phyloP scores from a whole-genome alignment of 176 grass and related monocot genomes.

The Oryza brachyantha region DNA sequence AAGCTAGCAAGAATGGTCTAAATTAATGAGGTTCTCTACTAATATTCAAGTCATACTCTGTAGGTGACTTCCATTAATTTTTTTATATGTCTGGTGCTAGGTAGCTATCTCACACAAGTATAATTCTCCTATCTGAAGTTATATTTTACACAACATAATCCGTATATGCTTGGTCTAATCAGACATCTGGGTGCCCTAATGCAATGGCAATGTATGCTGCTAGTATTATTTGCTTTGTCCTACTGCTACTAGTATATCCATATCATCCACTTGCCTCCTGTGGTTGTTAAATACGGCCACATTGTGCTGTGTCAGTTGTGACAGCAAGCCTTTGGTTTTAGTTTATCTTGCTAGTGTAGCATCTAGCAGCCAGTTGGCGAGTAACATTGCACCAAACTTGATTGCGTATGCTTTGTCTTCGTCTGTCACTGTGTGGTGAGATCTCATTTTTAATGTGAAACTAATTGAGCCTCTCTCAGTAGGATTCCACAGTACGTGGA shows the following conservation, averaged over 20 bases:
- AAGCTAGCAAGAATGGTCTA: neutral
- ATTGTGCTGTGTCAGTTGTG: slow-evolving; percentile 28
- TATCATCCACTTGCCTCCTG: slow-evolving; percentile 15
- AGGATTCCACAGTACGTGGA: slow-evolving; percentile 30
- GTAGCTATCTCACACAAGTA: slow-evolving; percentile 25
- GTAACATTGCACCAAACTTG: slow-evolving; percentile 29
- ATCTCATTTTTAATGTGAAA: slow-evolving; percentile 32
- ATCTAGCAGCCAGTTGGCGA: slow-evolving; percentile 37
- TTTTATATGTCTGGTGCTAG: slow-evolving; percentile 32
- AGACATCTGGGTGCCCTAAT: slow-evolving; percentile 3
- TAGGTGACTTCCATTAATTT: slow-evolving; percentile 5
- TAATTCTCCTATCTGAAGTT: slow-evolving; percentile 19
- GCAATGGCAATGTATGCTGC: neutral
- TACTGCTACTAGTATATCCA: neutral
- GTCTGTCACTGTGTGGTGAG: slow-evolving; percentile 16
- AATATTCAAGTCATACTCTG: neutral
- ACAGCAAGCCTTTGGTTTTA: slow-evolving; percentile 23
- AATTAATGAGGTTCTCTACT: neutral
- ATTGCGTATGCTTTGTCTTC: slow-evolving; percentile 30
- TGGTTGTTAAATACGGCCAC: slow-evolving; percentile 42
- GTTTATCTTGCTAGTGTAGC: slow-evolving; percentile 8
- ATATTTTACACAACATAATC: neutral
- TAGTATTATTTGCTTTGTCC: neutral
- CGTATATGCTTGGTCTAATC: slow-evolving; percentile 13
- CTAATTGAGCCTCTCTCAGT: slow-evolving; percentile 7